These are phyloP conservation scores for Sporothrix brasiliensis DNA, from an alignment of 2,329 filamentous ascomycete species.

Conservation along the genomic window DNA sequence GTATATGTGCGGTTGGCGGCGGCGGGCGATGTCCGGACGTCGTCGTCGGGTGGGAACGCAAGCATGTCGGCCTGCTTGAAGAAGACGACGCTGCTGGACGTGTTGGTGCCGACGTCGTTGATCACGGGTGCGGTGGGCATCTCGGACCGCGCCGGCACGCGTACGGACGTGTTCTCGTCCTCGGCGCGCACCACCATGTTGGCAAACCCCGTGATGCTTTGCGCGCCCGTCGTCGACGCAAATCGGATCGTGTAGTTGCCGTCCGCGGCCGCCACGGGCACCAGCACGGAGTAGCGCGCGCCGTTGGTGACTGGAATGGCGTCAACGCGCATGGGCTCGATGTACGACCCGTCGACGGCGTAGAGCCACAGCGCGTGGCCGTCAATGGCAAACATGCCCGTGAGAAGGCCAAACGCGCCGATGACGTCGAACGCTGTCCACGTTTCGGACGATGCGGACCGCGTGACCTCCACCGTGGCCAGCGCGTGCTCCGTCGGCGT, in stretches of 20 bases:
- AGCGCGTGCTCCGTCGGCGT: slow-evolving; percentile 48
- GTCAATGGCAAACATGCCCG: slow-evolving; percentile 54
- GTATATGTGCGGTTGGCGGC: slow-evolving; percentile 52
- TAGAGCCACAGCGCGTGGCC: slow-evolving; percentile 58
- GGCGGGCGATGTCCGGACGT: slow-evolving; percentile 41
- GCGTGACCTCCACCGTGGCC: slow-evolving; percentile 49
- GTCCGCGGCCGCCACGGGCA: slow-evolving; percentile 44
- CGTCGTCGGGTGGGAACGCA: slow-evolving; percentile 53
- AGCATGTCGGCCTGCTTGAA: slow-evolving; percentile 50
- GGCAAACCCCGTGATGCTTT: slow-evolving; percentile 59
- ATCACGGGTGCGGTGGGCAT: slow-evolving; percentile 41
- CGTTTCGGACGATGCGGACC: background rate
- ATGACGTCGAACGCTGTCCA: slow-evolving; percentile 62
- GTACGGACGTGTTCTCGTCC: background rate
- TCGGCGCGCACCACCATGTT: slow-evolving; percentile 48
- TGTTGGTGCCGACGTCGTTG: slow-evolving; percentile 51
- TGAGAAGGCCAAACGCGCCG: slow-evolving; percentile 53
- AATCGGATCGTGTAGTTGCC: slow-evolving; percentile 60
- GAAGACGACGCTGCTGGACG: slow-evolving; percentile 47
- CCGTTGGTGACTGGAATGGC: slow-evolving; percentile 54
- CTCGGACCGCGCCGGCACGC: too few species aligned
- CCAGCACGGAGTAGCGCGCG: slow-evolving; percentile 57
- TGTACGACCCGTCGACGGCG: slow-evolving; percentile 58
- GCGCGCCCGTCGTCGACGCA: slow-evolving; percentile 52
- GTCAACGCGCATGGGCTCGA: slow-evolving; percentile 55